A percentile compares a stretch with the other conserved stretches of the same genome.
Conservation (phyloP, 2,329 filamentous ascomycete genomes). For the Fusarium verticillioides region DNA sequence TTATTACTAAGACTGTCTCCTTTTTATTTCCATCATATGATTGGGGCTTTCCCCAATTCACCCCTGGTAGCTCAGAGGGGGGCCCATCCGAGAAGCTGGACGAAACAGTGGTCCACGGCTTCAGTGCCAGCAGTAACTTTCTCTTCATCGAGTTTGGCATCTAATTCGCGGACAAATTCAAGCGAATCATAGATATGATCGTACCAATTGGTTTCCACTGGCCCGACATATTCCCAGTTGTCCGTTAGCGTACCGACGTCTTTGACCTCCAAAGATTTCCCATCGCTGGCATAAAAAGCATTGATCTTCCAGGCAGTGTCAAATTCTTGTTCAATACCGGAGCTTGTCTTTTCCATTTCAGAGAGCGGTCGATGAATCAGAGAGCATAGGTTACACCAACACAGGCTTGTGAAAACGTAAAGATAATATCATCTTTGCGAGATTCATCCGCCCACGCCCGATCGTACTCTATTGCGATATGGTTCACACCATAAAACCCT, state of each 20-base stretch:
- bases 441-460: fast-evolving
- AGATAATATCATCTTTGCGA: neutral
- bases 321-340: neutral
- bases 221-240: neutral
- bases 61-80: neutral
- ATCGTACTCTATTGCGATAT: neutral
- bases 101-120: neutral
- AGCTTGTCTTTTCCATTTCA: neutral
- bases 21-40: neutral
- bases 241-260: too few species aligned
- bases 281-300: neutral
- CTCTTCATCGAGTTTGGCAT: neutral
- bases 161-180: neutral
- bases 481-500: neutral
- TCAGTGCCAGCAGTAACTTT: neutral
- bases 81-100: neutral
- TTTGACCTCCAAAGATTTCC: neutral
- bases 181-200: neutral
- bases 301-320: neutral
- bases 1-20: fast-evolving
- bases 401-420: neutral
- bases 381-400: neutral
- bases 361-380: neutral
- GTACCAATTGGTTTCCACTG: neutral
- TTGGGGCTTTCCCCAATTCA: neutral